Evolutionary conservation across 1,284 basidiomycete species (phyloP).

Genomic region (Cutaneotrichosporon sp.): DNA sequence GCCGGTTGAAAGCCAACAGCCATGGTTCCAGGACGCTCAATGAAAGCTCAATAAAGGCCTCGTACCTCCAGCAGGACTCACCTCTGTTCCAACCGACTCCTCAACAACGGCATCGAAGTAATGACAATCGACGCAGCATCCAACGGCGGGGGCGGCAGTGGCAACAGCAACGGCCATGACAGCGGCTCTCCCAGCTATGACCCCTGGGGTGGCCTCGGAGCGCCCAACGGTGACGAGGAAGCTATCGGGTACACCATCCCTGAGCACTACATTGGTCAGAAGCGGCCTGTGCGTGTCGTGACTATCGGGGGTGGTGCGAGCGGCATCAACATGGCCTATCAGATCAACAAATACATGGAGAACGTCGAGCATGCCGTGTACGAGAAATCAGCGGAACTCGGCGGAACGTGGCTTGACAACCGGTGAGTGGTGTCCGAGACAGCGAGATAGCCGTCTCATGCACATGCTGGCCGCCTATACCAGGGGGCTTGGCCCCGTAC

Average conservation of each 20-base stretch:
- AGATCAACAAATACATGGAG: constrained; percentile 6
- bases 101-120: no score
- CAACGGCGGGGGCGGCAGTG: not conserved
- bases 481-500: no score
- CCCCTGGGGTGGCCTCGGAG: constrained; percentile 4
- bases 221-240: constrained; percentile 13
- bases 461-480: no score
- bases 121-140: not conserved
- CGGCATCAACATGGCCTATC: constrained; percentile 10
- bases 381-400: constrained; percentile 7
- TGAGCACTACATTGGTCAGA: not conserved
- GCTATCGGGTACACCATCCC: constrained; percentile 9
- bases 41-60: no score
- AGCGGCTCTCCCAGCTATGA: not conserved
- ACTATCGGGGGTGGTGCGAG: constrained; percentile 12
- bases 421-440: not conserved
- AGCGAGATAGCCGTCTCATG: no score
- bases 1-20: no score
- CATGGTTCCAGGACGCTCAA: no score
- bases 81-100: no score
- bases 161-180: not conserved
- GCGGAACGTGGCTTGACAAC: constrained; percentile 22
- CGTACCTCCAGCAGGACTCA: no score
- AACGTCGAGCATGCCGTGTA: constrained; percentile 7
- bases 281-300: constrained; percentile 6